A percentile compares a stretch with the other conserved stretches of the same genome.
These are phyloP conservation scores for Aspergillus quadricinctus DNA, from an alignment of 2,329 filamentous ascomycete species.

Conservation along the genomic window DNA sequence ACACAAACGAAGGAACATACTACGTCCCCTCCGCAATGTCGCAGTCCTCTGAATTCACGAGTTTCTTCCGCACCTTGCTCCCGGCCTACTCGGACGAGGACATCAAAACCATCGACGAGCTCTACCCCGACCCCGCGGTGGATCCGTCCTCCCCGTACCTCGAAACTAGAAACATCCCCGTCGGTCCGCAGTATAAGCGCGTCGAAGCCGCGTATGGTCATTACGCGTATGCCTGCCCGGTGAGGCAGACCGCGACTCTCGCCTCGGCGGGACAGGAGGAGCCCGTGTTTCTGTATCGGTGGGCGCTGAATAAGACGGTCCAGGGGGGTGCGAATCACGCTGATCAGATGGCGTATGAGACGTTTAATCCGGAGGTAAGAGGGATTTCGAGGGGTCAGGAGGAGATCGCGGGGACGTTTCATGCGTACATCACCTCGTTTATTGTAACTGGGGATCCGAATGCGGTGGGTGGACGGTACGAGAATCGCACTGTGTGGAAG, in stretches of 20 bases:
- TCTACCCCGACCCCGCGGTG: slow-evolving; percentile 59
- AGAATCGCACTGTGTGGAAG: slow-evolving; percentile 34
- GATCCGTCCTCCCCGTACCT: slow-evolving; percentile 25
- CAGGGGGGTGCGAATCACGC: slow-evolving; percentile 46
- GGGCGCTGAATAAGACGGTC: slow-evolving; percentile 47
- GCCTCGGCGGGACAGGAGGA: slow-evolving; percentile 27
- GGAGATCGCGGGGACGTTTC: slow-evolving; percentile 40
- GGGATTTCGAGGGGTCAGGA: slow-evolving; percentile 38
- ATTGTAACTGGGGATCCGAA: slow-evolving; percentile 47
- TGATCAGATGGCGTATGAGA: slow-evolving; percentile 49
- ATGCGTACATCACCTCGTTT: slow-evolving; percentile 49
- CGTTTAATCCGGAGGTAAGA: slow-evolving; percentile 33
- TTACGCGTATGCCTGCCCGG: slow-evolving; percentile 48
- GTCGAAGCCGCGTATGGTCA: slow-evolving; percentile 47
- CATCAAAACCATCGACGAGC: slow-evolving; percentile 49
- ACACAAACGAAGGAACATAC: slow-evolving; percentile 63
- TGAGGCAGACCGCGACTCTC: slow-evolving; percentile 44
- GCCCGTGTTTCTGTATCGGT: slow-evolving; percentile 51
- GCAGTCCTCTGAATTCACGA: slow-evolving; percentile 50
- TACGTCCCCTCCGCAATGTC: slow-evolving; percentile 55
- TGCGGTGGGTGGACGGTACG: slow-evolving; percentile 23
- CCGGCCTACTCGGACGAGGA: slow-evolving; percentile 53
- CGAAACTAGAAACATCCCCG: slow-evolving; percentile 19
- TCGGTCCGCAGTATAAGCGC: slow-evolving; percentile 52
- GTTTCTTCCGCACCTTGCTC: slow-evolving; percentile 60